These are phyloP conservation scores for Penicillium egyptiacum DNA, from an alignment of 495 filamentous ascomycete genomes.

Conservation along the genomic window DNA sequence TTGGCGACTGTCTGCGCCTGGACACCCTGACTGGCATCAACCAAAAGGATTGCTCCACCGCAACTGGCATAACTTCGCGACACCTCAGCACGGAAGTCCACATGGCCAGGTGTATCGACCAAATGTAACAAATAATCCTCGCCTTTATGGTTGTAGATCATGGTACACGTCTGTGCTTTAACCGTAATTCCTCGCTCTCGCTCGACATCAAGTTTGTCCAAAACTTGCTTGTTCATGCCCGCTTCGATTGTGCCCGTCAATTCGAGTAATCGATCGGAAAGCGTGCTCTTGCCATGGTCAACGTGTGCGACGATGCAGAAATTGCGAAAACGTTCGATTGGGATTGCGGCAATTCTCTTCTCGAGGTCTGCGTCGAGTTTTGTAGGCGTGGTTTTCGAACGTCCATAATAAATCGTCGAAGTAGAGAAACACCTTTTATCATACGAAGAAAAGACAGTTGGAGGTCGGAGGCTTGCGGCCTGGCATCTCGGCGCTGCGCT, in stretches of 20 bases:
- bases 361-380: conserved; percentile 61
- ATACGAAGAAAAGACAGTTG: conserved; percentile 24
- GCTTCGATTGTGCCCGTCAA: conserved; percentile 89
- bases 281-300: conserved; percentile 96
- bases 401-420: conserved; percentile 37
- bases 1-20: conserved; percentile 97
- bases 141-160: conserved; percentile 86
- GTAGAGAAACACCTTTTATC: conserved; percentile 42
- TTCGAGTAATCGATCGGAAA: conserved; percentile 88
- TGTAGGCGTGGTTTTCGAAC: conserved; percentile 26
- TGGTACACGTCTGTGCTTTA: conserved; percentile 97
- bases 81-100: conserved; percentile 96
- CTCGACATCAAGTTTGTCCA: conserved; percentile 97
- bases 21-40: conserved; percentile 90
- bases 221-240: conserved; percentile 88
- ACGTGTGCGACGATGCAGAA: conserved; percentile 98
- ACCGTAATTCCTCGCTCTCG: conserved; percentile 95
- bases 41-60: conserved; percentile 86
- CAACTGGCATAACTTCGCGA: conserved; percentile 92
- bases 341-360: conserved; percentile 78
- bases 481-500: conserved; percentile 43
- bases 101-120: conserved; percentile 96
- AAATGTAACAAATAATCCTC: conserved; percentile 91
- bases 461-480: conserved; percentile 40
- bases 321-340: conserved; percentile 89